These are phyloP conservation scores for Colletotrichum lupini DNA, from an alignment of 2,329 filamentous ascomycete genomes.

Conservation along the genomic window DNA sequence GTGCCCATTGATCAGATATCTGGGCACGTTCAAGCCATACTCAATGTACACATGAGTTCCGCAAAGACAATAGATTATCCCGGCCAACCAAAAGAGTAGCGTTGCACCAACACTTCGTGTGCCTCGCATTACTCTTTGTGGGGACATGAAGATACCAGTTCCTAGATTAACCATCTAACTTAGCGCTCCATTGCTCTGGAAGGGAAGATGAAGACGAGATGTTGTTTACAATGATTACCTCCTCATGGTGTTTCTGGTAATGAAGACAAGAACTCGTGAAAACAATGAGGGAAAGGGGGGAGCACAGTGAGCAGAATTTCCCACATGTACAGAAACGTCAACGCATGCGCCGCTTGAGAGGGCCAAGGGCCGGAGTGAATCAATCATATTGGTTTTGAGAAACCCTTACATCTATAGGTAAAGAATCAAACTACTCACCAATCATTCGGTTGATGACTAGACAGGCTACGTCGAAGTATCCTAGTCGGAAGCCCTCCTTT, in stretches of 20 bases:
- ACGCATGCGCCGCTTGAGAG: neutral
- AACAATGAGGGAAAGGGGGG: neutral
- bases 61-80: slow-evolving; percentile 50
- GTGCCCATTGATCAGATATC: slow-evolving; percentile 49
- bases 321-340: neutral
- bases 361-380: neutral
- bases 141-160: slow-evolving; percentile 51
- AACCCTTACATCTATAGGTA: too few relatives aligned
- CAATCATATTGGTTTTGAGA: neutral
- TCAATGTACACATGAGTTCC: slow-evolving; percentile 54
- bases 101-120: slow-evolving; percentile 47
- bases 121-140: slow-evolving; percentile 46
- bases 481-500: slow-evolving; percentile 47
- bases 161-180: slow-evolving; percentile 38
- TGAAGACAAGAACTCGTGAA: neutral
- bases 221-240: neutral
- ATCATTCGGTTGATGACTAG: slow-evolving; percentile 51
- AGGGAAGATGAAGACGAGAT: neutral
- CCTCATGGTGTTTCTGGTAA: neutral
- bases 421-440: slow-evolving; percentile 41
- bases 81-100: slow-evolving; percentile 53
- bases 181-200: neutral
- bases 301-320: neutral
- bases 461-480: slow-evolving; percentile 49
- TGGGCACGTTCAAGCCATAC: slow-evolving; percentile 58